Evolutionary conservation across 805 yeast genomes (phyloP).

Genomic region (Suhomyces pyralidae): DNA sequence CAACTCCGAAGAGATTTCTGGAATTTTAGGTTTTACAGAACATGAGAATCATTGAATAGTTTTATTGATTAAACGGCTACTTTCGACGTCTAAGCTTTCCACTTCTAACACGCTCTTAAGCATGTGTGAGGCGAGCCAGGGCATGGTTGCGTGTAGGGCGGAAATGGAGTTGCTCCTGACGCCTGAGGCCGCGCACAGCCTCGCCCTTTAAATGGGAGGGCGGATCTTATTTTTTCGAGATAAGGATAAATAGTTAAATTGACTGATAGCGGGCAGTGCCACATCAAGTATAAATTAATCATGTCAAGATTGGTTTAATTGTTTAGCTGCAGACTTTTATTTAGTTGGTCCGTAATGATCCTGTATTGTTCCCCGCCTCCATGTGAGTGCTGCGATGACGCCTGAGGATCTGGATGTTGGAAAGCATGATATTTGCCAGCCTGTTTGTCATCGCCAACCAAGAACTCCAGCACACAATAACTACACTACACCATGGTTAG

Average conservation of each 20-base stretch:
- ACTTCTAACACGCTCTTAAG: not conserved
- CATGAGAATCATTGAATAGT: not conserved
- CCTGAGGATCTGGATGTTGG: too few species aligned
- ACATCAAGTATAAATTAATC: too few species aligned
- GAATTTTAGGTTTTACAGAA: not conserved
- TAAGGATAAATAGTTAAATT: not conserved
- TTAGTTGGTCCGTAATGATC: not conserved
- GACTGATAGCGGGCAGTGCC: not conserved
- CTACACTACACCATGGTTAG: not conserved
- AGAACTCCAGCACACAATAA: not conserved
- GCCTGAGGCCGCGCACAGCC: not conserved
- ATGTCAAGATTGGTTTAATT: not conserved
- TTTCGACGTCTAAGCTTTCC: not conserved
- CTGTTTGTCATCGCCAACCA: not conserved
- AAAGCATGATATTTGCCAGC: too few species aligned
- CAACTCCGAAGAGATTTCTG: not conserved
- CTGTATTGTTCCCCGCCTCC: not conserved
- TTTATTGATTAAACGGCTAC: not conserved
- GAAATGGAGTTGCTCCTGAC: not conserved
- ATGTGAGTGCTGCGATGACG: not conserved
- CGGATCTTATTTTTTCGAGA: not conserved
- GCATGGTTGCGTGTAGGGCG: not conserved
- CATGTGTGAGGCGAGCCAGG: not conserved
- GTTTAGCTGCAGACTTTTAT: not conserved
- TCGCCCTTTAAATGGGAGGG: not conserved